These are phyloP conservation scores for Croton laevigatus DNA, from an alignment of 441 rosid genomes.

Conservation along the genomic window DNA sequence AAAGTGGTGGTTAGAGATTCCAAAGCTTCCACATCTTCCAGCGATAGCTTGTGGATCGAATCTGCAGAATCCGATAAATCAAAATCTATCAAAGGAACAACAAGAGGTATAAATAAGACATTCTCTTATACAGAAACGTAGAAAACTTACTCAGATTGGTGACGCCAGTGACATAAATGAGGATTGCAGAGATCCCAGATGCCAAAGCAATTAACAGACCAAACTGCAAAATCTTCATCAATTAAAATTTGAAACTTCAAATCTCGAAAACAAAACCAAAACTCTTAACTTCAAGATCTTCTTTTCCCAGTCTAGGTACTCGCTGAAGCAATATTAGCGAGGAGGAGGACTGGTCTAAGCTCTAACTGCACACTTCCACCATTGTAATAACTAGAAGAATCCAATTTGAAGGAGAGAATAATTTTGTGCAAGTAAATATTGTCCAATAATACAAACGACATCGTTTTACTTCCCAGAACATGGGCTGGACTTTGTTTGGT, in stretches of 20 bases:
- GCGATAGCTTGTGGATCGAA: constrained; percentile 43
- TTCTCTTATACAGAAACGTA: neutral
- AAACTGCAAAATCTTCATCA: constrained; percentile 65
- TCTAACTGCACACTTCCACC: neutral
- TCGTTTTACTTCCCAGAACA: neutral
- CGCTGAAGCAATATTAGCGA: neutral
- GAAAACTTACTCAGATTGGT: constrained; percentile 50
- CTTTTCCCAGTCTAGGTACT: neutral
- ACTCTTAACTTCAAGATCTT: neutral
- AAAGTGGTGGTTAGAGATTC: constrained; percentile 61
- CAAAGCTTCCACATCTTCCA: constrained; percentile 67
- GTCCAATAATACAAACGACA: neutral
- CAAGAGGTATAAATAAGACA: neutral
- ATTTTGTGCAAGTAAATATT: neutral
- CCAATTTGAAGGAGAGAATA: neutral
- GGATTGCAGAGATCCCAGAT: constrained; percentile 69
- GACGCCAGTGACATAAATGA: constrained; percentile 76
- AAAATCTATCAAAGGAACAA: neutral
- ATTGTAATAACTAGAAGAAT: neutral
- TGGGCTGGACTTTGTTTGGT: neutral
- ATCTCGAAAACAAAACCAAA: neutral
- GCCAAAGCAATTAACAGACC: constrained; percentile 56
- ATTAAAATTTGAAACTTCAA: neutral
- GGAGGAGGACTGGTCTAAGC: neutral
- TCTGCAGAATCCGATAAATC: constrained; percentile 32